Evolutionary conservation across 2,329 filamentous ascomycete species (phyloP), one percentile per base, ranked within the genome.

Genomic region (Cladorrhinum sp.): DNA sequence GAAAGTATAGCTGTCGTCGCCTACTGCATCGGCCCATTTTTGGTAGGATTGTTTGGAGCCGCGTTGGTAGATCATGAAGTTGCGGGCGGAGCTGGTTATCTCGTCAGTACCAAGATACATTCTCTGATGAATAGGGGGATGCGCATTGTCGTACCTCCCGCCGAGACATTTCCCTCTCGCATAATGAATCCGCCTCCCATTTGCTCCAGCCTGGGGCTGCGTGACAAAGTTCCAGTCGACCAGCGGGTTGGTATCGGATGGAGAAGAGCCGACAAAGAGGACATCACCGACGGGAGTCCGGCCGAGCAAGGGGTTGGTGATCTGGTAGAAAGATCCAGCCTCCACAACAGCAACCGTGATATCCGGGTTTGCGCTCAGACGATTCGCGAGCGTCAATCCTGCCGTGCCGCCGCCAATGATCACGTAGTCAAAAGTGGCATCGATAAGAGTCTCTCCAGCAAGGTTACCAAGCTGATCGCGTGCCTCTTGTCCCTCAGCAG

Each of bases 381-480:
- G 67, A 12, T 66, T 65, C 2, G 71, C 75, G 1, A 77, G 55
- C 0, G 71, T 68, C 33, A 73, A 67, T 18, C 76, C 76, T 1
- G 73, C 75, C 0, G 71, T 76, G n/a, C 75, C 76, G 33, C 76
- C 76, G 26, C 76, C 76, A 21, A 76, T 68, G 2, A 77, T 58
- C 12, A 58, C 50, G 24, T 58, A 61, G 55, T 61, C 59, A 12
- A 54, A 58, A 3, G 46, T 42, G 5, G 42, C 42, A 16, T 51
- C 46, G 6, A 57, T 21, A 18, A 20, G 18, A 42, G 36, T 42
- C 33, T 42, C 33, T 6, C 53, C 53, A 4, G 18, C 30, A 21
- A 39, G 53, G 20, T 55, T 21, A 10, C 33, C 30, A 7, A 23
- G n/a, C 33, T 39, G n/a, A 10, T 55, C 53, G 6, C 33, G 20